Percentiles rank a stretch among this genome's conserved stretches.
phyloP scores from a whole-genome alignment of 2,329 filamentous ascomycete genomes.

The Dactylellina parvicollis region DNA sequence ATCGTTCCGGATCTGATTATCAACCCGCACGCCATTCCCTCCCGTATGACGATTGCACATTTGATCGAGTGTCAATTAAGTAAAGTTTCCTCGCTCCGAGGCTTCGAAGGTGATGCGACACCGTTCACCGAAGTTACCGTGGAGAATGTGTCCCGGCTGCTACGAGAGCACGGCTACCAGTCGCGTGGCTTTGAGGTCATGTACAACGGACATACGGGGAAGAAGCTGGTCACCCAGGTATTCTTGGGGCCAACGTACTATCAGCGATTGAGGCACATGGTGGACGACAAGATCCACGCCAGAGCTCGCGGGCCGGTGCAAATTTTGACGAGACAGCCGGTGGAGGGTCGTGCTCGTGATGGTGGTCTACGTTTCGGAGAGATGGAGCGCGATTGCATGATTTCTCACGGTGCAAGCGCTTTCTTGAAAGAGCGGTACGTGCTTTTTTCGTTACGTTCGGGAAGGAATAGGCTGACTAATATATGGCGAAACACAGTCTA shows the following conservation, averaged over 20 bases:
- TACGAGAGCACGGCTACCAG: slow-evolving; percentile 91
- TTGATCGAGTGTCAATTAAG: slow-evolving; percentile 98
- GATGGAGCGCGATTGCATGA: slow-evolving; percentile 99
- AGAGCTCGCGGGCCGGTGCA: slow-evolving; percentile 95
- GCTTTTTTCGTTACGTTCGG: not conserved
- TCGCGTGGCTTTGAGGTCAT: slow-evolving; percentile 97
- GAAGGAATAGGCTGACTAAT: not conserved
- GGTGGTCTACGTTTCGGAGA: slow-evolving; percentile 99
- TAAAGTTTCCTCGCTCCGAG: slow-evolving; percentile 92
- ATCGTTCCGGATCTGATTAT: slow-evolving; percentile 87
- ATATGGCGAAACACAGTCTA: slow-evolving; percentile 65
- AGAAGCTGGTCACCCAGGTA: slow-evolving; percentile 90
- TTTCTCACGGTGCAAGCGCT: slow-evolving; percentile 95
- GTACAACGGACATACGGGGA: slow-evolving; percentile 98
- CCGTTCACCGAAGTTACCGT: slow-evolving; percentile 98
- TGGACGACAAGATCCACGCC: slow-evolving; percentile 99
- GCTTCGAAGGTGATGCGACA: slow-evolving; percentile 95
- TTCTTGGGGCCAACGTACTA: slow-evolving; percentile 99
- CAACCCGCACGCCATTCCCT: slow-evolving; percentile 99
- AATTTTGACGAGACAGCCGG: slow-evolving; percentile 95
- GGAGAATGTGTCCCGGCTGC: slow-evolving; percentile 85
- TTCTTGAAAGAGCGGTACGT: slow-evolving; percentile 84
- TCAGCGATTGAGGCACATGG: slow-evolving; percentile 98
- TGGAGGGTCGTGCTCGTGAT: slow-evolving; percentile 97
- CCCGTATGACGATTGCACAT: slow-evolving; percentile 99